Conservation (phyloP, 192 early-diverging fungal species). For the Linnemannia hyalina region DNA sequence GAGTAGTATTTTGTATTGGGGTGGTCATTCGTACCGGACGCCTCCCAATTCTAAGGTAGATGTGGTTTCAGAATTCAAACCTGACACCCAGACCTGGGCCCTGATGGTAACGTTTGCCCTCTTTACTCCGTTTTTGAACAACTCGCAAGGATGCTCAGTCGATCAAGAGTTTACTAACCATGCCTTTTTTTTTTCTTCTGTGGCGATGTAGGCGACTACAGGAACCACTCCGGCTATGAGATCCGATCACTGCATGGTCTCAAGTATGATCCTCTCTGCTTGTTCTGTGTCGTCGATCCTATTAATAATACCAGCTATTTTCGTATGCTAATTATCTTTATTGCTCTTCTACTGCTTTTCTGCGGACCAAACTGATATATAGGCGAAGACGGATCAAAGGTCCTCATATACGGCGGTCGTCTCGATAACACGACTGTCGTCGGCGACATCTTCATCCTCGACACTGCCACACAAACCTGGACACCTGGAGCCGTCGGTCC, state of each 20-base stretch:
- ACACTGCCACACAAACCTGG: neutral
- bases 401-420: neutral
- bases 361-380: no score
- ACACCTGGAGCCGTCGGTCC: neutral
- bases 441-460: neutral
- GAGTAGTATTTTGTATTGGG: neutral
- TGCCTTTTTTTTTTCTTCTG: no score
- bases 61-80: neutral
- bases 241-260: slow-evolving; percentile 5
- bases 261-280: neutral
- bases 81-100: neutral
- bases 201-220: neutral
- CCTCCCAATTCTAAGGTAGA: no score
- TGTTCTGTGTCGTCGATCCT: no score
- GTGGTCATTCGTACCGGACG: neutral
- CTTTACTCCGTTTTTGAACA: neutral
- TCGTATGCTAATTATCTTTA: neutral
- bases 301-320: no score
- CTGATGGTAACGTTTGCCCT: neutral
- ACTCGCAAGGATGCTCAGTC: no score
- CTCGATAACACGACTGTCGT: neutral
- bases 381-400: slow-evolving; percentile 1
- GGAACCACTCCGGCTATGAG: neutral
- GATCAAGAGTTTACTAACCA: no score
- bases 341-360: neutral